These are phyloP conservation scores for Hippophae gyantsensis DNA, from an alignment of 306 rosid genomes.

Conservation along the genomic window DNA sequence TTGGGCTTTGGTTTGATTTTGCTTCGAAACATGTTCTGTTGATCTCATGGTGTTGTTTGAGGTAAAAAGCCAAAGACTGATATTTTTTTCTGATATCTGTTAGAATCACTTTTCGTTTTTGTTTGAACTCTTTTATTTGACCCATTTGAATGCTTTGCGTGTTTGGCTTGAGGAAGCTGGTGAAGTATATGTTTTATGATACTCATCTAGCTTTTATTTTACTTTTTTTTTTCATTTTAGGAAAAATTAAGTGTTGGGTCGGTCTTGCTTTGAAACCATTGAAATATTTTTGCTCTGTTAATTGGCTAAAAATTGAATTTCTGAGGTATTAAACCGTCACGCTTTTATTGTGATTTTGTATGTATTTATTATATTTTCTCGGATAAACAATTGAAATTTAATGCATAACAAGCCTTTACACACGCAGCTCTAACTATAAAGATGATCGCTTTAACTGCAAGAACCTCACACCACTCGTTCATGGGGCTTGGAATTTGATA, in stretches of 20 bases:
- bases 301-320: background rate
- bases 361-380: background rate
- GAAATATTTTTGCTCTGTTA: background rate
- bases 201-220: no score
- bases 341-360: constrained; percentile 8
- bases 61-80: no score
- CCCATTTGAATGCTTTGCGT: no score
- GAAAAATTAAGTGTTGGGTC: no score
- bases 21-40: background rate
- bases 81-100: no score
- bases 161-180: no score
- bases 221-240: no score
- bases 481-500: constrained; percentile 22
- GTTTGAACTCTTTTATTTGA: no score
- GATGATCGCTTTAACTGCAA: constrained; percentile 22
- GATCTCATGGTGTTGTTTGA: background rate
- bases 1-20: background rate
- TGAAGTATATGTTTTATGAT: no score
- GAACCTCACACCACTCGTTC: constrained; percentile 12
- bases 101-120: no score
- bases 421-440: constrained; percentile 29
- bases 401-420: constrained; percentile 40
- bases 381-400: constrained; percentile 26
- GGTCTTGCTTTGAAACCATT: no score
- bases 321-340: constrained; percentile 12